Evolutionary conservation across 306 rosid genomes (phyloP), one percentile per base, ranked within the genome.

Genomic region (Inga laurina): DNA sequence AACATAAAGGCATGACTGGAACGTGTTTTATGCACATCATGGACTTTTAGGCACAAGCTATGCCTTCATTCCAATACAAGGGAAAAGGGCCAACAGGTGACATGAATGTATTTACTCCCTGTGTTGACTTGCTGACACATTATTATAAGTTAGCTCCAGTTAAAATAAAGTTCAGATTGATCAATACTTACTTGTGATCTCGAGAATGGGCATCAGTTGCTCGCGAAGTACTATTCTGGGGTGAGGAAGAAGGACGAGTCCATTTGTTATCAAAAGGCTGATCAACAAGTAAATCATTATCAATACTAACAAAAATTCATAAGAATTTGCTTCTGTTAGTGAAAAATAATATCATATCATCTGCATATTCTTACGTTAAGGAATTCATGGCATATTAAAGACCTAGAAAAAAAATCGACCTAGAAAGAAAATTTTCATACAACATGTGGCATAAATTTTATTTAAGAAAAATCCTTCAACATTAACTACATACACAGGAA

Each of bases 241-340:
- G 77, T 8, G 79, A 66, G 78, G 94, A 32, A 57, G 92, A 84
- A 66, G 85, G 61, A 49, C 97, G 97, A 84, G 48, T 85, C 99
- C 99, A 95, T 84, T 91, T 92, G 87, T 95, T 95, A 65, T 93
- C 91, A 61, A 91, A 90, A 70, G 94, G 91, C 97, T 95, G 91
- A 65, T 76, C 57, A 81, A 87, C 21, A 82, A 75, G 82, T 24
- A 88, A 84, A 80, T 72, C 39, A 59, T 44, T 21, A 80, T 84
- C 64, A 85, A 75, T 44, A 82, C 37, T 5, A 85, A 83, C 13
- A 30, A 21, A 30, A 70, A 73, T 56, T 22, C 54, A 49, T 62
- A 37, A 34, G 13, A 76, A 57, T 41, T 10, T 37, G 14, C 77
- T 59, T 46, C 39, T 4, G 57, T 45, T 44, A 73, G 8, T 77